These are phyloP conservation scores for Tetrahymena thermophila DNA, from an alignment of 73 alveolate species.

Conservation along the genomic window DNA sequence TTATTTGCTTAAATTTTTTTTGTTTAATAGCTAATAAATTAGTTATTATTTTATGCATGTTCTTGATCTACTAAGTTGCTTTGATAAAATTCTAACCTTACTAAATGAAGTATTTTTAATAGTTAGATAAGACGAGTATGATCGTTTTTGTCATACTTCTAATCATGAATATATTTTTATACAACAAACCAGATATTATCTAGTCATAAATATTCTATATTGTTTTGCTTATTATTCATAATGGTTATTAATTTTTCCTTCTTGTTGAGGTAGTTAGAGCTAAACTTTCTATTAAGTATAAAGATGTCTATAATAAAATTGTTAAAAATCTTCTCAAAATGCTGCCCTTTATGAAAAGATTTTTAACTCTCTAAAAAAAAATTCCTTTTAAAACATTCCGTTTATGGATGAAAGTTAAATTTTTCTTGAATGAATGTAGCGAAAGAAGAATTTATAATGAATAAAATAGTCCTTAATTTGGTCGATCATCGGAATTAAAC, in stretches of 20 bases:
- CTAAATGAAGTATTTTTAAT: neutral
- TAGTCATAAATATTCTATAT: neutral
- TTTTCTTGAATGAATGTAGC: neutral
- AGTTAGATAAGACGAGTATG: neutral
- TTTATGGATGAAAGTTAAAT: neutral
- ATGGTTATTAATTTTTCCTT: neutral
- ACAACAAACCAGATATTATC: neutral
- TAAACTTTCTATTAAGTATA: neutral
- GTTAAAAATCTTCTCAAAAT: neutral
- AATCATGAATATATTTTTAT: neutral
- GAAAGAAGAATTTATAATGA: neutral
- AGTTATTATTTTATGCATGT: neutral
- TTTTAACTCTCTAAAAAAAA: neutral
- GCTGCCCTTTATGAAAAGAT: neutral
- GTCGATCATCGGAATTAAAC: neutral
- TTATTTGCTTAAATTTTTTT: neutral
- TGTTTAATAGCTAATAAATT: neutral
- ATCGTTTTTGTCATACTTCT: neutral
- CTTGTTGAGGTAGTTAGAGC: neutral
- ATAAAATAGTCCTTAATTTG: neutral
- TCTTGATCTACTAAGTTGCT: neutral
- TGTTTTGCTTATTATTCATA: neutral
- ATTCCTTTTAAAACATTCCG: neutral
- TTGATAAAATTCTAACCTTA: neutral
- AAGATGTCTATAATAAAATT: neutral